A percentile compares a stretch with the other conserved stretches of the same genome.
Evolutionary conservation across 2,329 filamentous ascomycete genomes (phyloP).

Genomic region (Talaromyces pinophilus): DNA sequence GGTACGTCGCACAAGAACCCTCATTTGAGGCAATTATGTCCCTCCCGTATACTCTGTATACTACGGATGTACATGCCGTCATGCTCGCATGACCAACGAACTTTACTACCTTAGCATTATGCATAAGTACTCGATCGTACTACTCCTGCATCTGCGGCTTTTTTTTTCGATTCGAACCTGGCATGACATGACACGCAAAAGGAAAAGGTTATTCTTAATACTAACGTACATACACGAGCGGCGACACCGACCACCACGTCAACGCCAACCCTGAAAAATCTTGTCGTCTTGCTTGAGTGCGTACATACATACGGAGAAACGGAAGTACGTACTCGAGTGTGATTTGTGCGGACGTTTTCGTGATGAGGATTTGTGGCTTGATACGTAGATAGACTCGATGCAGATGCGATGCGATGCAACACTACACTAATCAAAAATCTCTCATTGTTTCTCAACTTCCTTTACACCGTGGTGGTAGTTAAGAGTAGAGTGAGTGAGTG

Average conservation of each 20-base stretch:
- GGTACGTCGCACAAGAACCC: background rate
- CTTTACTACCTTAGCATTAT: background rate
- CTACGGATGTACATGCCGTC: background rate
- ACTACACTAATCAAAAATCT: background rate
- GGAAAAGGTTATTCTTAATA: background rate
- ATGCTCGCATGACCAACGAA: conserved; percentile 6
- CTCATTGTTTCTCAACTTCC: background rate
- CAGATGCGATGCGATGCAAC: background rate
- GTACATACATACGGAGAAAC: too few species aligned
- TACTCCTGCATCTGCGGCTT: conserved; percentile 2
- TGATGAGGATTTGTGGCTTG: background rate
- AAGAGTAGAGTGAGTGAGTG: background rate
- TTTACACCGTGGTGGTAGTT: background rate
- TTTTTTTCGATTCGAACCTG: background rate
- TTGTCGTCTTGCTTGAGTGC: background rate
- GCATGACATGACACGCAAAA: background rate
- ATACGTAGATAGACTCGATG: background rate
- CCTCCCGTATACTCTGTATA: background rate
- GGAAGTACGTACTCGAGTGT: background rate
- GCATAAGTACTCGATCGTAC: conserved; percentile 1
- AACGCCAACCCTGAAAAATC: background rate
- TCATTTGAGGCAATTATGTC: conserved; percentile 4
- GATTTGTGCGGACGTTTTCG: conserved; percentile 1
- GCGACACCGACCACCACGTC: background rate
- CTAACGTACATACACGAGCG: background rate